phyloP scores from a whole-genome alignment of 371 early-diverging fungal genomes.

The Syncephalastrum racemosum region DNA sequence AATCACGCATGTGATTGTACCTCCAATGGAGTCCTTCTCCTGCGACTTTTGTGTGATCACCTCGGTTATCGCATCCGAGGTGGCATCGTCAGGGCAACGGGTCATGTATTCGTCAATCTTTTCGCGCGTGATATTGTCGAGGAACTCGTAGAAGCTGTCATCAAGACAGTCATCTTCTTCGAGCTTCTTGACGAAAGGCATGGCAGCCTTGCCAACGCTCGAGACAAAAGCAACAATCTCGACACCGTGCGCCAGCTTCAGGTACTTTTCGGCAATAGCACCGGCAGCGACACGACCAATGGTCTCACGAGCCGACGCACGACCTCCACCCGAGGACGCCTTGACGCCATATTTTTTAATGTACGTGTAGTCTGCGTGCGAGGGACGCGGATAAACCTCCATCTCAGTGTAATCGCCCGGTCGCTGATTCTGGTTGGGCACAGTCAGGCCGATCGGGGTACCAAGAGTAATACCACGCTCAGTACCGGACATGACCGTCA shows the following conservation, averaged over 20 bases:
- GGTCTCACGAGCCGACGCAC: conserved; percentile 95
- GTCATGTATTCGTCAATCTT: conserved; percentile 52
- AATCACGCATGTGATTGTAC: conserved; percentile 96
- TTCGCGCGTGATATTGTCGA: conserved; percentile 72
- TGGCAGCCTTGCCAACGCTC: conserved; percentile 81
- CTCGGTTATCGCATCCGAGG: conserved; percentile 48
- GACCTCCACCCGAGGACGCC: conserved; percentile 93
- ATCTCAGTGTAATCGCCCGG: conserved; percentile 96
- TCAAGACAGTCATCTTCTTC: conserved; percentile 45
- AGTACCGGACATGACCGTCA: conserved; percentile 90
- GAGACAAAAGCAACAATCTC: conserved; percentile 95
- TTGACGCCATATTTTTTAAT: conserved; percentile 95
- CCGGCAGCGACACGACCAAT: conserved; percentile 97
- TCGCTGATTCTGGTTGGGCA: conserved; percentile 93
- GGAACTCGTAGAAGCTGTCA: conserved; percentile 63
- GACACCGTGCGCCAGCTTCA: conserved; percentile 74
- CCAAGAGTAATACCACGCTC: conserved; percentile 94
- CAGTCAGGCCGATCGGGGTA: conserved; percentile 91
- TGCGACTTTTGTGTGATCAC: conserved; percentile 76
- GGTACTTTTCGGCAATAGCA: conserved; percentile 94
- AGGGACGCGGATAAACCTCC: conserved; percentile 90
- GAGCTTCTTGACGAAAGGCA: conserved; percentile 67
- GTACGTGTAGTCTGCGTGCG: conserved; percentile 97
- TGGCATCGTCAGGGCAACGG: conserved; percentile 45
- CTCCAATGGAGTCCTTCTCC: conserved; percentile 92